Evolutionary conservation across 139 green algal genomes (phyloP).

Genomic region (Protoeuglena noctilucae): DNA sequence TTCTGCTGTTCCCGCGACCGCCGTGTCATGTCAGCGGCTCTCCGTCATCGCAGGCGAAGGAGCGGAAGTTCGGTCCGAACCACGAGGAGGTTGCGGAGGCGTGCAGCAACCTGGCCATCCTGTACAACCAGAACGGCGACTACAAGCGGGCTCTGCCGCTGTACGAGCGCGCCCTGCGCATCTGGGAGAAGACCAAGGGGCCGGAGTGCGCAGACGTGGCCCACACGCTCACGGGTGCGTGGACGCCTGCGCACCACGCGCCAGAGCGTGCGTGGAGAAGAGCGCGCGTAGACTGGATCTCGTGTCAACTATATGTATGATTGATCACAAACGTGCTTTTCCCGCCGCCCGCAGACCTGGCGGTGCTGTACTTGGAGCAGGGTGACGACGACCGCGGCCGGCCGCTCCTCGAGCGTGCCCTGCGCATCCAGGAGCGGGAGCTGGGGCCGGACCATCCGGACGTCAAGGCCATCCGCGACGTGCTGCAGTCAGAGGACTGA

Average conservation of each 20-base stretch:
- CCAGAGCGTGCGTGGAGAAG: no score
- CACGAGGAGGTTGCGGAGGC: constrained; percentile 55
- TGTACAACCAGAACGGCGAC: constrained; percentile 46
- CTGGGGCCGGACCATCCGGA: constrained; percentile 75
- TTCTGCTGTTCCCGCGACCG: no score
- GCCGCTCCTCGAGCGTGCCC: constrained; percentile 64
- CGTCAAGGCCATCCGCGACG: constrained; percentile 76
- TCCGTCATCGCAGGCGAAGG: no score
- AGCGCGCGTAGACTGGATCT: no score
- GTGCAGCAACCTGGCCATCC: constrained; percentile 61
- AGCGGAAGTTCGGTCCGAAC: constrained; percentile 17
- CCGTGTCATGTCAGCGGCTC: no score
- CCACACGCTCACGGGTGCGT: constrained; percentile 78
- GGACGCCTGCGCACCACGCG: no score
- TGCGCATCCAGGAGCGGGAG: constrained; percentile 52
- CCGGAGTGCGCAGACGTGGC: constrained; percentile 58
- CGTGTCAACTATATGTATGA: no score
- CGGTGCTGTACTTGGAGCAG: constrained; percentile 76
- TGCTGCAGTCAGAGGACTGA: constrained; percentile 56
- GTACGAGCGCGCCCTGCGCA: constrained; percentile 64
- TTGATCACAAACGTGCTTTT: no score
- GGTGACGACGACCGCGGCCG: constrained; percentile 50
- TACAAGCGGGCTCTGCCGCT: constrained; percentile 43
- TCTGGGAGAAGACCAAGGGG: constrained; percentile 52
- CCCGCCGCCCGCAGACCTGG: no score